Base-by-base conservation (phyloP, 768 basidiomycete genomes). In the Suillus tomentosus region DNA sequence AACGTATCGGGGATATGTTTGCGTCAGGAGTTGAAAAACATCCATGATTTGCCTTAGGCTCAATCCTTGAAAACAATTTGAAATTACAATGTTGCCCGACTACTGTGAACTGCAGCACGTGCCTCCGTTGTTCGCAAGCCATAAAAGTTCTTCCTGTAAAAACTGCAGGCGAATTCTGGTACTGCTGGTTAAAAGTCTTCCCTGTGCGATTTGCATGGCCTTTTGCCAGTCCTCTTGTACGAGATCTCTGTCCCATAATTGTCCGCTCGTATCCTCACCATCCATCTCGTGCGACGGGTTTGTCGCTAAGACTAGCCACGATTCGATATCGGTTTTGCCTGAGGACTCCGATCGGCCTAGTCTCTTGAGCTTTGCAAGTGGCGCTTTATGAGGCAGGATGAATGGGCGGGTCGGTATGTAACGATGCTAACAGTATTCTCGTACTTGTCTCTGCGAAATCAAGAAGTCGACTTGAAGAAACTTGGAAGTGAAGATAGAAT, bases 1-100 rank as follows among this genome's bases (percentile, higher is more conserved):
- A 51, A 85, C 78, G 79, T 95, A 95, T 69, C 89, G 86, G 17
- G 91, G 86, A 74, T 93, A 91, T 0, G 91, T 94, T 60, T 86
- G 77, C 2, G 88, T 90, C 57, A 95, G 76, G 5, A 95, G 78
- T 64, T 82, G 81, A 74, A 95, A 89, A 31, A 95, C 70, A 71
- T 93, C 92, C 76, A 88, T 68, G 22, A 79, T 80, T 71, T 91
- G 89, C 0, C 84, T 79, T 59, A 88, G 75, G 42, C 76, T 78
- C 60, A 92, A 77, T 69, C 88, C 91, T 93, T 66, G 34, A 65
- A 60, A 45, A 53, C 24, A 42, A 54, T 22, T 36, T 60, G 31
- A 19, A 64, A 67, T n/a, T 66, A 66, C 58, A 34, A 58, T 6
- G 57, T 3, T 14, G 36, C 19, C 15, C 5, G 50, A 5, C 53